A percentile compares a stretch with the other conserved stretches of the same genome.
These are phyloP conservation scores for Hemileccinum impolitum DNA, from an alignment of 768 basidiomycete species.

Conservation along the genomic window DNA sequence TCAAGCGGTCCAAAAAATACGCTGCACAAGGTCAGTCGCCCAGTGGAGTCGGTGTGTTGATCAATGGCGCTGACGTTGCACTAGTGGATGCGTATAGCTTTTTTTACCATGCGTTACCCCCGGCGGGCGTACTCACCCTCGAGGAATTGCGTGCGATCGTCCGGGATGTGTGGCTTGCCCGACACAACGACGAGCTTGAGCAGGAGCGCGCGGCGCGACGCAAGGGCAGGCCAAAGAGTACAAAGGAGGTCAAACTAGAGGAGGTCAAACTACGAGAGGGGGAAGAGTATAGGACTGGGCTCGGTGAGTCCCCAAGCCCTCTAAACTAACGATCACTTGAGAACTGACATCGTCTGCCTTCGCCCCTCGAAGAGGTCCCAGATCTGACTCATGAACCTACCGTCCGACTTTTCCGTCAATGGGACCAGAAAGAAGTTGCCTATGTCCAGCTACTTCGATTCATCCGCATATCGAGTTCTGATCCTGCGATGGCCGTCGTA, in stretches of 20 bases:
- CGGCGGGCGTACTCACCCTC: constrained; percentile 53
- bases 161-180: constrained; percentile 66
- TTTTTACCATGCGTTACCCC: constrained; percentile 70
- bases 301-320: constrained; percentile 50
- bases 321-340: neutral
- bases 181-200: constrained; percentile 64
- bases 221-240: constrained; percentile 74
- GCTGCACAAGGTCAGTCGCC: constrained; percentile 43
- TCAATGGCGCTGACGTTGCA: neutral
- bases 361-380: constrained; percentile 54
- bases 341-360: neutral
- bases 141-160: constrained; percentile 65
- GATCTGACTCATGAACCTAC: constrained; percentile 74
- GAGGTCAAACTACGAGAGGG: constrained; percentile 64
- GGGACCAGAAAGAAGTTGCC: constrained; percentile 75
- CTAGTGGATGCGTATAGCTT: constrained; percentile 72
- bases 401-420: constrained; percentile 66
- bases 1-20: constrained; percentile 57
- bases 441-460: constrained; percentile 71
- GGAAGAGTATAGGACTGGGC: constrained; percentile 75
- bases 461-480: constrained; percentile 65
- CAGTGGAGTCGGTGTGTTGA: neutral
- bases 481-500: constrained; percentile 45
- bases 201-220: constrained; percentile 58
- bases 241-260: constrained; percentile 63